Base-by-base conservation (phyloP, 1,284 basidiomycete species). In the Phenoliferia sp. region DNA sequence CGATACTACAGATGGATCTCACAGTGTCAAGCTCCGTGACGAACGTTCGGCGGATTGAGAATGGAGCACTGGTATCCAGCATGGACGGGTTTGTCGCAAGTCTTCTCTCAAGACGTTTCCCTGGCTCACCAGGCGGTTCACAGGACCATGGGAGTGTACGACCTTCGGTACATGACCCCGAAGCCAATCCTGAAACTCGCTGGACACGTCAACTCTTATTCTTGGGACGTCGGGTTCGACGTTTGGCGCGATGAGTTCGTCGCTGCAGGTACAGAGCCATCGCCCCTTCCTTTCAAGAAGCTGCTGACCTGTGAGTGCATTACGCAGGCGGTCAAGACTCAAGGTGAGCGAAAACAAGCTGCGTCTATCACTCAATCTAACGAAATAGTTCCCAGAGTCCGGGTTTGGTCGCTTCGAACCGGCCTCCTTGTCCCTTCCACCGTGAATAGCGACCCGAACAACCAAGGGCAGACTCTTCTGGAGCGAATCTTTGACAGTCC, bases 171-270 rank as follows among this genome's bases (percentile, higher is more conserved):
- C 50, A 50, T 34, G 10, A 6, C n/a, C 10, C 32, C 48, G 29
- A 58, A 22, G 22, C 64, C 60, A 1, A 3, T 63, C 5, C 31
- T 65, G 19, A 12, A 9, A 1, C 31, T 70, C 10, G 6, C 50
- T 2, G 69, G 69, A 0, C 69, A 70, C 56, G 63, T 59, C 35
- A 70, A 70, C 32, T 50, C 64, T 10, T 59, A 61, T 29, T 39
- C 66, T 19, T 26, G 35, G n/a, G 62, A 63, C 34, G 29, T 70
- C 17, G 69, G 69, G 1, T 17, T 70, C 3, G 69, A 68, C 39
- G 62, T 64, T 7, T 70, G 69, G 69, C 15, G 48, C 7, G 69
- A 70, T 44, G 64, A 66, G 39, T 65, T 68, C 15, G 64, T 68
- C 9, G 69, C 61, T 0, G 57, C 52, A 0, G 69, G 68, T 69